These are phyloP conservation scores for Miamiensis avidus DNA, from an alignment of 169 alveolate species.

Conservation along the genomic window DNA sequence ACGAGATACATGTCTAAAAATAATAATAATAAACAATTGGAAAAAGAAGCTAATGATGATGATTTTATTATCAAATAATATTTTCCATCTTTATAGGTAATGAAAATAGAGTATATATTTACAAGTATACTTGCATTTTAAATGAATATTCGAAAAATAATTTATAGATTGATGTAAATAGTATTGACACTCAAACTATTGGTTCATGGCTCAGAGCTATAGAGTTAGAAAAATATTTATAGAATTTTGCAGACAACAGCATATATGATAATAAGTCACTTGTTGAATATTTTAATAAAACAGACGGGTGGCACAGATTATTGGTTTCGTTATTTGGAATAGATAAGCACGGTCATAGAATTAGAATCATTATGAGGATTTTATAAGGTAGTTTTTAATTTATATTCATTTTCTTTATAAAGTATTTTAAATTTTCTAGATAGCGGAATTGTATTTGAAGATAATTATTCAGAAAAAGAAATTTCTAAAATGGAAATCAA, in stretches of 20 bases:
- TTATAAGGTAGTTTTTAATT: neutral
- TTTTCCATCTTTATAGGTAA: too few relatives aligned
- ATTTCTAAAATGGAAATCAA: too few relatives aligned
- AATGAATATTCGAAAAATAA: too few relatives aligned
- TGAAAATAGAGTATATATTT: too few relatives aligned
- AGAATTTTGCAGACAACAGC: neutral
- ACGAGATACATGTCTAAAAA: too few relatives aligned
- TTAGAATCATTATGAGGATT: neutral
- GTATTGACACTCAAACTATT: neutral
- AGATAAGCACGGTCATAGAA: neutral
- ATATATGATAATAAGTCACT: neutral
- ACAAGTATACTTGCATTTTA: too few relatives aligned
- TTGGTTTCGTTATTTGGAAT: neutral
- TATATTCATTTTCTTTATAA: neutral
- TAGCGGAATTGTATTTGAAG: neutral
- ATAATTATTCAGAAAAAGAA: neutral
- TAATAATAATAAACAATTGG: too few relatives aligned
- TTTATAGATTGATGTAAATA: neutral
- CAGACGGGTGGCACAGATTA: neutral
- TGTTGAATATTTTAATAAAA: neutral
- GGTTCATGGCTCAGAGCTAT: neutral
- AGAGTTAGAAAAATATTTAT: neutral
- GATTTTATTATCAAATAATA: too few relatives aligned
- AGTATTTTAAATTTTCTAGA: too few relatives aligned
- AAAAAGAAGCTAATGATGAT: too few relatives aligned